These are phyloP conservation scores for Starmera quercuum DNA, from an alignment of 805 yeast genomes.

Conservation along the genomic window DNA sequence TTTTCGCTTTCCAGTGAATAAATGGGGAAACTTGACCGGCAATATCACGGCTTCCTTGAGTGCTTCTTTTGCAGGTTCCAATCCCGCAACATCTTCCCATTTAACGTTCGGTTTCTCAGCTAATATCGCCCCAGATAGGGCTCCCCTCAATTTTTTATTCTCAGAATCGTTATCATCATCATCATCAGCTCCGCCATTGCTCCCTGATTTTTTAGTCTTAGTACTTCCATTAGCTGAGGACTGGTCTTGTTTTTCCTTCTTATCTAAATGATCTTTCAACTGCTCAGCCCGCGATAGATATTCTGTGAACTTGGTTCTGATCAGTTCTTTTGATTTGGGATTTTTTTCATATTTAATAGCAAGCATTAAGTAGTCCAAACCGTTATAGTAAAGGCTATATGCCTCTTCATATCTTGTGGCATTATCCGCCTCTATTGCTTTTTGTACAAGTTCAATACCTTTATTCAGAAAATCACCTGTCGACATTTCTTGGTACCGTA, in stretches of 20 bases:
- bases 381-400: slow-evolving; percentile 84
- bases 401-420: slow-evolving; percentile 91
- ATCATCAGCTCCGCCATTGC: slow-evolving; percentile 20
- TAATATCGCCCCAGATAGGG: slow-evolving; percentile 84
- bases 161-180: slow-evolving; percentile 70
- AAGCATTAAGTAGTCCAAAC: slow-evolving; percentile 89
- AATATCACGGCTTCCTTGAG: slow-evolving; percentile 94
- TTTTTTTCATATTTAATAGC: slow-evolving; percentile 95
- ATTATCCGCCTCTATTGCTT: slow-evolving; percentile 91
- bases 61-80: slow-evolving; percentile 93
- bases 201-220: slow-evolving; percentile 47
- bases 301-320: slow-evolving; percentile 84
- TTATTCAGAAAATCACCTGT: slow-evolving; percentile 78
- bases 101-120: slow-evolving; percentile 87
- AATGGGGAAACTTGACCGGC: slow-evolving; percentile 93
- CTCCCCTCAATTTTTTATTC: slow-evolving; percentile 82
- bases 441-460: slow-evolving; percentile 91
- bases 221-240: slow-evolving; percentile 34
- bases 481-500: too few species aligned
- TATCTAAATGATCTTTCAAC: slow-evolving; percentile 80
- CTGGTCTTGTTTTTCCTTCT: slow-evolving; percentile 36
- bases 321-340: slow-evolving; percentile 79
- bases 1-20: slow-evolving; percentile 89
- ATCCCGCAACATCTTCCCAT: slow-evolving; percentile 96
- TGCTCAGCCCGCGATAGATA: slow-evolving; percentile 91